Evolutionary conservation across 2,329 filamentous ascomycete genomes (phyloP).

Genomic region (Aureobasidium sp.): DNA sequence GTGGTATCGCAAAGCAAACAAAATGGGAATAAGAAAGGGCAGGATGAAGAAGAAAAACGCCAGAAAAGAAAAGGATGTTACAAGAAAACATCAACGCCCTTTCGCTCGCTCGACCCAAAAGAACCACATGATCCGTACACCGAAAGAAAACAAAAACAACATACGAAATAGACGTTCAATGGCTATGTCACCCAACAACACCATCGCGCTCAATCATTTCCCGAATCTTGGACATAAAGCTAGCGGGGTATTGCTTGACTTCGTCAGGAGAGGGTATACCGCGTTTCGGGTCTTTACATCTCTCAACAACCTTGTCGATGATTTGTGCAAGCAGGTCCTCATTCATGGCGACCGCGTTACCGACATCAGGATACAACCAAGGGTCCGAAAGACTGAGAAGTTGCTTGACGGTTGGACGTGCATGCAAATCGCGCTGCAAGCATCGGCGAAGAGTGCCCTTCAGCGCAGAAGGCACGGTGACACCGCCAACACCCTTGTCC

Average conservation of each 20-base stretch:
- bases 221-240: slow-evolving; percentile 40
- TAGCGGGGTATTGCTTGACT: slow-evolving; percentile 35
- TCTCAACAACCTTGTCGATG: slow-evolving; percentile 50
- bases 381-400: slow-evolving; percentile 47
- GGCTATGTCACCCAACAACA: not conserved
- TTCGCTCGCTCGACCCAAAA: not conserved
- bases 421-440: slow-evolving; percentile 48
- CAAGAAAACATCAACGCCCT: not conserved
- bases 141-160: not conserved
- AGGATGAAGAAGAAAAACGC: not conserved
- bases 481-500: slow-evolving; percentile 56
- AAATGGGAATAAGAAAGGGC: not conserved
- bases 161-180: not conserved
- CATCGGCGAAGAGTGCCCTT: slow-evolving; percentile 49
- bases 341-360: slow-evolving; percentile 39
- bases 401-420: slow-evolving; percentile 48
- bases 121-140: not conserved
- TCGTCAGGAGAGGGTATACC: slow-evolving; percentile 50
- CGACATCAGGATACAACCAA: slow-evolving; percentile 49
- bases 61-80: not conserved
- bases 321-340: slow-evolving; percentile 53
- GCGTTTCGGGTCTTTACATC: slow-evolving; percentile 44
- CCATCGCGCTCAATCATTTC: slow-evolving; percentile 29
- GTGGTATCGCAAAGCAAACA: not conserved
- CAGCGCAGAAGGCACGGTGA: slow-evolving; percentile 45